phyloP scores from a whole-genome alignment of 257 asterid genomes.

The Solanum piurae region DNA sequence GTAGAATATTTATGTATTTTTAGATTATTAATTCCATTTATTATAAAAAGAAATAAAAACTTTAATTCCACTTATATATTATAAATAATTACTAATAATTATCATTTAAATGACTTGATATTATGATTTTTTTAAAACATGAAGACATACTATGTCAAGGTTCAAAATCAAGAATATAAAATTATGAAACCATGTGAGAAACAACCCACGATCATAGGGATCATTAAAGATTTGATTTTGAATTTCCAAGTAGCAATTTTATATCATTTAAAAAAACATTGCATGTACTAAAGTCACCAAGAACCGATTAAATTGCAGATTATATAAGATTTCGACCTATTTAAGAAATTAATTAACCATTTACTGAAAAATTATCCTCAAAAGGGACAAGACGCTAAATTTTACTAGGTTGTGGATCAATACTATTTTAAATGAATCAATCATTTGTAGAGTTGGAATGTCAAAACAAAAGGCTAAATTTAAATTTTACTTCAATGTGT shows the following conservation, averaged over 20 bases:
- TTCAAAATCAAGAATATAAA: not conserved
- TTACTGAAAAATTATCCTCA: not conserved
- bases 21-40: not conserved
- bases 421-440: not conserved
- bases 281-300: not conserved
- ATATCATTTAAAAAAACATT: not conserved
- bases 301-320: not conserved
- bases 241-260: not conserved
- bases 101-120: not conserved
- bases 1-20: not conserved
- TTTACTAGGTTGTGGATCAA: not conserved
- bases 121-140: not conserved
- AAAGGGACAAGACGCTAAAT: not conserved
- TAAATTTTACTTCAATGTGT: not conserved
- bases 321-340: not conserved
- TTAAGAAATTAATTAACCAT: not conserved
- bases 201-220: not conserved
- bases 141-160: not conserved
- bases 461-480: not conserved
- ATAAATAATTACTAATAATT: not conserved
- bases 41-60: too few species aligned
- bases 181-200: not conserved
- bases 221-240: not conserved
- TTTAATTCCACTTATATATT: too few species aligned
- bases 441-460: not conserved